A percentile compares a stretch with the other conserved stretches of the same genome.
These are phyloP conservation scores for Lentinula guzmanii DNA, from an alignment of 768 basidiomycete genomes.

Conservation along the genomic window DNA sequence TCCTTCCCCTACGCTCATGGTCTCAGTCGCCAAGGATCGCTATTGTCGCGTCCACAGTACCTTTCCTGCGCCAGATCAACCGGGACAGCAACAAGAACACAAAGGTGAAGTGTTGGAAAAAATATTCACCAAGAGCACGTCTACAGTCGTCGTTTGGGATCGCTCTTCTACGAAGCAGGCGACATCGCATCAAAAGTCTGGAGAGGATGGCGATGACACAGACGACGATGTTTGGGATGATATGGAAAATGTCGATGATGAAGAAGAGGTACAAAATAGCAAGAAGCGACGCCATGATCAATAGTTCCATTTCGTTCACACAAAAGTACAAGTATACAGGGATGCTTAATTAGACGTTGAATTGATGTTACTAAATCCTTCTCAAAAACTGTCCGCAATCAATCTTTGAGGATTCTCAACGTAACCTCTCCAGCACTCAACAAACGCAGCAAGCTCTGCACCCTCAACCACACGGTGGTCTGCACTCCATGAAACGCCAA, in stretches of 20 bases:
- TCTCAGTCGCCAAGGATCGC: conserved; percentile 63
- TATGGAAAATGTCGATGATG: conserved; percentile 49
- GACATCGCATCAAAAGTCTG: conserved; percentile 1
- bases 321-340: not conserved
- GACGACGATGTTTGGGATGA: conserved; percentile 66
- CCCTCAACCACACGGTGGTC: conserved; percentile 88
- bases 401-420: conserved; percentile 72
- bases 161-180: conserved; percentile 6
- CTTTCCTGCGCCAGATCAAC: conserved; percentile 40
- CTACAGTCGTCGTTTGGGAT: conserved; percentile 61
- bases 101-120: conserved; percentile 62
- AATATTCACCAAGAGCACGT: conserved; percentile 53
- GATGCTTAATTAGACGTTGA: not conserved
- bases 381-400: conserved; percentile 45
- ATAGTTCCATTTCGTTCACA: not conserved
- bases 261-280: conserved; percentile 21
- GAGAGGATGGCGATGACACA: conserved; percentile 23
- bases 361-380: not conserved
- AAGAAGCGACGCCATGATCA: conserved; percentile 17
- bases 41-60: conserved; percentile 66
- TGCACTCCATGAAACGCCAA: conserved; percentile 76
- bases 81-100: conserved; percentile 44
- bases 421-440: conserved; percentile 77
- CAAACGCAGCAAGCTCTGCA: conserved; percentile 84
- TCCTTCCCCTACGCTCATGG: conserved; percentile 44